Evolutionary conservation across 495 filamentous ascomycete species (phyloP).

Genomic region (Neurospora discreta): DNA sequence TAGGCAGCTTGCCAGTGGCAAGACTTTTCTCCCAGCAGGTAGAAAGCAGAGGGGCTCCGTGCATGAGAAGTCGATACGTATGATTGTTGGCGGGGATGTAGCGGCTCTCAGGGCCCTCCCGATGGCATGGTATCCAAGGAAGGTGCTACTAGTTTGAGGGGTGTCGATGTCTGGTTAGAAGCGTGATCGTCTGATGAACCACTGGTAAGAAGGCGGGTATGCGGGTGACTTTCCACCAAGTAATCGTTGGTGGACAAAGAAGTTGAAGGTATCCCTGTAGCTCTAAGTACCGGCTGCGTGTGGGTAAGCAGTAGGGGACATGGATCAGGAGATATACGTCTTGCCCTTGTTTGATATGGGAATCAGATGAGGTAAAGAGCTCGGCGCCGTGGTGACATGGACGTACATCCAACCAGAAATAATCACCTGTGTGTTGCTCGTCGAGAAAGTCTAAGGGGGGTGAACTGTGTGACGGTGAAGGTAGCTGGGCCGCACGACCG

Average conservation of each 20-base stretch:
- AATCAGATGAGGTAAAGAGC: conserved; percentile 4
- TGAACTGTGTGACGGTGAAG: conserved; percentile 5
- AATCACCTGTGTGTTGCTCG: neutral
- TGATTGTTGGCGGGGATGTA: neutral
- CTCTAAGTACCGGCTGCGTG: neutral
- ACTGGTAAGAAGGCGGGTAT: conserved; percentile 15
- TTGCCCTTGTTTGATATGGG: conserved; percentile 2
- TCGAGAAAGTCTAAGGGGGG: neutral
- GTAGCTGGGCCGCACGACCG: conserved; percentile 1
- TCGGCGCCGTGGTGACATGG: neutral
- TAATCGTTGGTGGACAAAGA: conserved; percentile 13
- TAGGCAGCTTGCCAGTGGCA: neutral
- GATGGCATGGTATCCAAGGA: neutral
- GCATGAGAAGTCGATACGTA: neutral
- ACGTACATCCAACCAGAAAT: neutral
- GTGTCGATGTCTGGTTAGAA: conserved; percentile 3
- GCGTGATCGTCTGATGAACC: conserved; percentile 9
- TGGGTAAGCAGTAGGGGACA: neutral
- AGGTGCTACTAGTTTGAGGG: conserved; percentile 12
- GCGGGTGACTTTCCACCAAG: conserved; percentile 18
- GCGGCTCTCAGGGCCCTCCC: neutral
- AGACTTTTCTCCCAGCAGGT: neutral
- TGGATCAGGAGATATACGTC: neutral
- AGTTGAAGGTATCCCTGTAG: conserved; percentile 10
- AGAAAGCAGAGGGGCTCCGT: neutral